Percentiles rank a stretch among this genome's conserved stretches.
phyloP scores from a whole-genome alignment of 805 yeast species.

The Yamadazyma paraphyllophila region DNA sequence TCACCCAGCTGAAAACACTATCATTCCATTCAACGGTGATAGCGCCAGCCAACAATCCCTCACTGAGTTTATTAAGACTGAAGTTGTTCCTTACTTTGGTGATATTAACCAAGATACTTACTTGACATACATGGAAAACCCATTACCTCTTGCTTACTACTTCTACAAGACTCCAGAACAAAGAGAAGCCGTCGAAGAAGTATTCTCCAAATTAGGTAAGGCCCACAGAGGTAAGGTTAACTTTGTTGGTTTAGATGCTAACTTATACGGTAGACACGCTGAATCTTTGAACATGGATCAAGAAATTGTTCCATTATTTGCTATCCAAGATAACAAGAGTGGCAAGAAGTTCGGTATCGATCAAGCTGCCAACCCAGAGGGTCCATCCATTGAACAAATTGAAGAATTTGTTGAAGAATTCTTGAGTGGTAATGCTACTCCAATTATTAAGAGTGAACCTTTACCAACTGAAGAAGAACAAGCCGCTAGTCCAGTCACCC shows the following conservation, averaged over 20 bases:
- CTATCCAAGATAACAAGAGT: constrained; percentile 66
- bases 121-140: constrained; percentile 66
- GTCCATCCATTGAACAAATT: constrained; percentile 46
- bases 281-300: constrained; percentile 79
- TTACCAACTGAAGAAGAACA: constrained; percentile 81
- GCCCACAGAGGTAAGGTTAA: constrained; percentile 74
- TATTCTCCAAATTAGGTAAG: constrained; percentile 65
- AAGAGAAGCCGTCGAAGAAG: constrained; percentile 52
- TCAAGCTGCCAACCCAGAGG: constrained; percentile 53
- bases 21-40: constrained; percentile 45
- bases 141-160: constrained; percentile 81
- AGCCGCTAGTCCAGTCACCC: constrained; percentile 53
- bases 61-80: constrained; percentile 50
- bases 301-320: constrained; percentile 81
- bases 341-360: constrained; percentile 78
- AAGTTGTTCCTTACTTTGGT: constrained; percentile 80
- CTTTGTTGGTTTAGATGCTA: constrained; percentile 87
- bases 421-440: constrained; percentile 60
- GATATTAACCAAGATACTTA: constrained; percentile 82
- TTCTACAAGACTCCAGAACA: constrained; percentile 74
- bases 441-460: constrained; percentile 81
- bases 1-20: constrained; percentile 46
- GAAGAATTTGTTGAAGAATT: constrained; percentile 61
- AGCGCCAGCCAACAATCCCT: constrained; percentile 36
- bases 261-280: constrained; percentile 80